phyloP scores from a whole-genome alignment of 495 filamentous ascomycete species.

The Margaritispora aquatica region DNA sequence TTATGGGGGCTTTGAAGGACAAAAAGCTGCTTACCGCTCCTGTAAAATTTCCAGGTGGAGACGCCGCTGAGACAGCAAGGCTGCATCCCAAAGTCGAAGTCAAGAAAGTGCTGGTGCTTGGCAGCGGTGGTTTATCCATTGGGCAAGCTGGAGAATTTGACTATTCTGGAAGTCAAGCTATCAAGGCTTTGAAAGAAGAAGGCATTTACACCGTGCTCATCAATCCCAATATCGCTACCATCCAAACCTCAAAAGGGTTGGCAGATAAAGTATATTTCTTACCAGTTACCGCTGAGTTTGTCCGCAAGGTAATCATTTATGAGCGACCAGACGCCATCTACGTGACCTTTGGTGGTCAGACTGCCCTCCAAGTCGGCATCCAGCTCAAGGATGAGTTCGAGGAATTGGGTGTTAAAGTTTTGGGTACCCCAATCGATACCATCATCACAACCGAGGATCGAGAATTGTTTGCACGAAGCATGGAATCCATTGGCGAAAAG shows the following conservation, averaged over 20 bases:
- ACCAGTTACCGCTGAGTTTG: slow-evolving; percentile 93
- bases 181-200: slow-evolving; percentile 96
- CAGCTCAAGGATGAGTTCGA: slow-evolving; percentile 96
- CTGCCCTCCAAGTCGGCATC: slow-evolving; percentile 89
- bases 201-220: slow-evolving; percentile 91
- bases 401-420: slow-evolving; percentile 79
- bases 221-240: slow-evolving; percentile 98
- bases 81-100: slow-evolving; percentile 71
- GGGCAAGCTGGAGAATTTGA: slow-evolving; percentile 97
- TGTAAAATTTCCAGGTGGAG: slow-evolving; percentile 82
- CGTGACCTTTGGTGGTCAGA: slow-evolving; percentile 94
- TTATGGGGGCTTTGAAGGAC: slow-evolving; percentile 57
- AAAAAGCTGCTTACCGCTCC: slow-evolving; percentile 56
- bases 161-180: slow-evolving; percentile 91
- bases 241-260: slow-evolving; percentile 95
- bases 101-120: slow-evolving; percentile 92
- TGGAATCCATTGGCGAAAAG: slow-evolving; percentile 97
- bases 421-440: slow-evolving; percentile 94
- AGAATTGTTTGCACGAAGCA: slow-evolving; percentile 92
- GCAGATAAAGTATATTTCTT: slow-evolving; percentile 98
- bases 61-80: slow-evolving; percentile 65
- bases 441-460: slow-evolving; percentile 98
- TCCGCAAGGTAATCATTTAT: slow-evolving; percentile 89
- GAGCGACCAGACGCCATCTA: slow-evolving; percentile 95
- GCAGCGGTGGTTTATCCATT: slow-evolving; percentile 90